A percentile compares a stretch with the other conserved stretches of the same genome.
Evolutionary conservation across 495 filamentous ascomycete genomes (phyloP).

Genomic region (Penicillium lividum): DNA sequence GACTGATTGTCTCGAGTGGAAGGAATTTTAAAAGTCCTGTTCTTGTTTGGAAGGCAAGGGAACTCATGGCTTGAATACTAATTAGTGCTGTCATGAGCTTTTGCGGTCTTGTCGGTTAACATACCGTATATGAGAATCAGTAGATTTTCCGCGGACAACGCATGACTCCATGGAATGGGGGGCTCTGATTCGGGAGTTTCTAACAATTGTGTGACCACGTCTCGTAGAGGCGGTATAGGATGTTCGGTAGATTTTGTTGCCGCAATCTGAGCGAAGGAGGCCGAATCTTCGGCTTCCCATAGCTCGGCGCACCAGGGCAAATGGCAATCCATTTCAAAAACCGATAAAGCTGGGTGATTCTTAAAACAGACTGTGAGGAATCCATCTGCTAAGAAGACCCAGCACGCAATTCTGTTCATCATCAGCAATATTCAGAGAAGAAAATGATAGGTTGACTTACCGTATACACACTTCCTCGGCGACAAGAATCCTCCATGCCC

Average conservation of each 20-base stretch:
- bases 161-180: slow-evolving; percentile 27
- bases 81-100: background rate
- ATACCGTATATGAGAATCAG: slow-evolving; percentile 42
- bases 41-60: slow-evolving; percentile 34
- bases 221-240: slow-evolving; percentile 28
- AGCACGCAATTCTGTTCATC: slow-evolving; percentile 31
- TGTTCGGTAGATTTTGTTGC: slow-evolving; percentile 7
- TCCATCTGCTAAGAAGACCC: slow-evolving; percentile 41
- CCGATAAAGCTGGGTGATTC: slow-evolving; percentile 36
- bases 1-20: slow-evolving; percentile 29
- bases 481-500: slow-evolving; percentile 29
- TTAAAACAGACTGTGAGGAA: slow-evolving; percentile 45
- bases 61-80: slow-evolving; percentile 30
- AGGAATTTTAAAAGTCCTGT: slow-evolving; percentile 31
- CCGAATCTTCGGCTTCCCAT: slow-evolving; percentile 39
- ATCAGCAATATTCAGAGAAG: background rate
- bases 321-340: slow-evolving; percentile 41
- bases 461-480: slow-evolving; percentile 41
- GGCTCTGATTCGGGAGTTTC: slow-evolving; percentile 16
- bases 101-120: background rate
- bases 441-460: slow-evolving; percentile 12
- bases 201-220: slow-evolving; percentile 30
- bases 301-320: slow-evolving; percentile 39
- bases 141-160: slow-evolving; percentile 36
- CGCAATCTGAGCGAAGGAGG: slow-evolving; percentile 30